Conservation (phyloP, 148 eudicot genomes). For the Hydrangea macrophylla region DNA sequence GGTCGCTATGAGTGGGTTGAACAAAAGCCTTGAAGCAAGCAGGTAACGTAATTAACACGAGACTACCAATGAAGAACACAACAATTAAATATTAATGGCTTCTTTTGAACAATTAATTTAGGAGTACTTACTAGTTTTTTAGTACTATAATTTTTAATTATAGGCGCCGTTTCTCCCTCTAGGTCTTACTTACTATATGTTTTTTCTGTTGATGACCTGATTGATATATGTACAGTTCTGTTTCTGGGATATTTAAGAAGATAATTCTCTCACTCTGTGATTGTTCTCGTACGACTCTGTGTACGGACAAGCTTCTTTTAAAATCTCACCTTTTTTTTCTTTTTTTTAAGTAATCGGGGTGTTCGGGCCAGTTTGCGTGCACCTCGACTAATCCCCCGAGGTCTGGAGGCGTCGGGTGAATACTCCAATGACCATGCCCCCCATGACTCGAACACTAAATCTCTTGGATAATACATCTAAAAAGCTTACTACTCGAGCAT, state of each 20-base stretch:
- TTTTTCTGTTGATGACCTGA: neutral
- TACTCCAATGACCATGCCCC: too few species aligned
- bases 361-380: too few species aligned
- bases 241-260: neutral
- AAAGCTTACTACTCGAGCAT: too few species aligned
- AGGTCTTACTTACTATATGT: neutral
- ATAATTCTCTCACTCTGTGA: conserved; percentile 11
- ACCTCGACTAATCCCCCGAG: too few species aligned
- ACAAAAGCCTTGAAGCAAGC: conserved; percentile 60
- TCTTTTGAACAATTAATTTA: neutral
- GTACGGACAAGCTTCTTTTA: conserved; percentile 8
- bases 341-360: too few species aligned
- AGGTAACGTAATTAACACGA: neutral
- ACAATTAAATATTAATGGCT: too few species aligned
- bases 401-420: too few species aligned
- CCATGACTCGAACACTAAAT: too few species aligned
- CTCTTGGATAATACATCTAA: too few species aligned
- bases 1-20: conserved; percentile 84
- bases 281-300: conserved; percentile 6
- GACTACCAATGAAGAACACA: neutral
- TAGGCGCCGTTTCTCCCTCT: too few species aligned
- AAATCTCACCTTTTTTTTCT: too few species aligned
- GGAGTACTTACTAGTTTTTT: too few species aligned
- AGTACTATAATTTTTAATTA: neutral
- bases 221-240: neutral